Conservation (phyloP, 371 early-diverging fungal species). For the Phascolomyces articulosus region DNA sequence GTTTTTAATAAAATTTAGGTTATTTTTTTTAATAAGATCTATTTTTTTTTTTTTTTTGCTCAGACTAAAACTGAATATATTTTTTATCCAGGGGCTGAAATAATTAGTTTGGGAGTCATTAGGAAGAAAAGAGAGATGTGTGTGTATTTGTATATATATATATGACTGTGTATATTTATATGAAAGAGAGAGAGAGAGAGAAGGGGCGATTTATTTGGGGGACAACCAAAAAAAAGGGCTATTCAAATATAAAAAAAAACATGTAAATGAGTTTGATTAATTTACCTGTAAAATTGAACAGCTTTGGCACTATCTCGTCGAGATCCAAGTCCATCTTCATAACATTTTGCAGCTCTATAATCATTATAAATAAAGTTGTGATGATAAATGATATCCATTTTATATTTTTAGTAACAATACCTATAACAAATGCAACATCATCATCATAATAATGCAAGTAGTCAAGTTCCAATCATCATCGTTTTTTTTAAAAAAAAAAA, state of each 20-base stretch:
- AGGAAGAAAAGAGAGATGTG: too few relatives aligned
- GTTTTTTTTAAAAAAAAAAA: slow-evolving; percentile 10
- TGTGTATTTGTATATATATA: too few relatives aligned
- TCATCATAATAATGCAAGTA: too few relatives aligned
- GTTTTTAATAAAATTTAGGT: not conserved
- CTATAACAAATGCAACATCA: too few relatives aligned
- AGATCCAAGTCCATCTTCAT: slow-evolving; percentile 71
- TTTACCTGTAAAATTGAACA: slow-evolving; percentile 74
- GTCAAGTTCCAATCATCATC: too few relatives aligned
- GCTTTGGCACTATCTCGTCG: slow-evolving; percentile 64
- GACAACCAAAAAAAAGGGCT: not conserved
- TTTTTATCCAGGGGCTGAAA: too few relatives aligned
- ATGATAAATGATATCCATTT: not conserved
- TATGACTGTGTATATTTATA: too few relatives aligned
- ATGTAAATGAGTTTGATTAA: slow-evolving; percentile 1
- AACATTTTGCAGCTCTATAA: slow-evolving; percentile 71
- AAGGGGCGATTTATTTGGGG: not conserved
- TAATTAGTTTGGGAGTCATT: too few relatives aligned
- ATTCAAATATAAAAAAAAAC: not conserved
- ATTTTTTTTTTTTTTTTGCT: not conserved
- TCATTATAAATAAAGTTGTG: not conserved
- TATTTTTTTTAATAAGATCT: not conserved
- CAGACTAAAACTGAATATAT: not conserved
- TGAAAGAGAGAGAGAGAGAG: too few relatives aligned
- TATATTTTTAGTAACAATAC: slow-evolving; percentile 1